These are phyloP conservation scores for Fusarium piperis DNA, from an alignment of 2,329 filamentous ascomycete species.

Conservation along the genomic window DNA sequence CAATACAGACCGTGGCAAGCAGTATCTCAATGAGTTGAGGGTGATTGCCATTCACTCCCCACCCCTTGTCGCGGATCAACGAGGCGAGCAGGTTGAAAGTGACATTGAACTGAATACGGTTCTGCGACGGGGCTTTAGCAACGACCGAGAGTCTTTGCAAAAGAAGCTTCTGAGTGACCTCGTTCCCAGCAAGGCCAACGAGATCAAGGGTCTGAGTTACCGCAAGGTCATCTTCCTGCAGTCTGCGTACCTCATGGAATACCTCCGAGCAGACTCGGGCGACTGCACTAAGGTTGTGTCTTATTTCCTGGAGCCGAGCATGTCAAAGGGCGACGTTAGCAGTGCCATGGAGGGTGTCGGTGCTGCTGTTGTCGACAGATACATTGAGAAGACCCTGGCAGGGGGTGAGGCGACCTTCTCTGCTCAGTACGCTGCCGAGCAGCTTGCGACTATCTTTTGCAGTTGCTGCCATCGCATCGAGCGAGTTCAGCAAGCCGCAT, in stretches of 20 bases:
- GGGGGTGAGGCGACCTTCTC: conserved; percentile 81
- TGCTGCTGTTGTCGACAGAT: conserved; percentile 78
- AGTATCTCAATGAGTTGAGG: conserved; percentile 79
- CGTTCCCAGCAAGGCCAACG: conserved; percentile 78
- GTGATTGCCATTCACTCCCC: conserved; percentile 88
- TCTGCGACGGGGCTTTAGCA: conserved; percentile 83
- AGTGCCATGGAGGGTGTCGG: conserved; percentile 72
- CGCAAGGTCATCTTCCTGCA: conserved; percentile 93
- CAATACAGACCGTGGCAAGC: conserved; percentile 76
- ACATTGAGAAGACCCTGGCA: conserved; percentile 78
- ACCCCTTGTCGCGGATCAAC: conserved; percentile 86
- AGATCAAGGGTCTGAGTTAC: conserved; percentile 86
- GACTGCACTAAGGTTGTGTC: conserved; percentile 89
- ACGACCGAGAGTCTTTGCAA: conserved; percentile 80
- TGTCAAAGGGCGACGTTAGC: conserved; percentile 71
- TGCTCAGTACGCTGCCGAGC: conserved; percentile 88
- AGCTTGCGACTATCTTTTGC: conserved; percentile 86
- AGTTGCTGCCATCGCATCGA: conserved; percentile 94
- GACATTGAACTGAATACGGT: conserved; percentile 97
- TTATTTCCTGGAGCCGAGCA: conserved; percentile 95
- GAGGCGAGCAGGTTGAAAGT: conserved; percentile 90
- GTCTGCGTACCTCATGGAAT: conserved; percentile 89
- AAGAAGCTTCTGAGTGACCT: conserved; percentile 80
- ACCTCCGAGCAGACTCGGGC: conserved; percentile 83
- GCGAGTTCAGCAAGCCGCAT: conserved; percentile 88